Evolutionary conservation across 768 basidiomycete genomes (phyloP).

Genomic region (Mycena galopus): DNA sequence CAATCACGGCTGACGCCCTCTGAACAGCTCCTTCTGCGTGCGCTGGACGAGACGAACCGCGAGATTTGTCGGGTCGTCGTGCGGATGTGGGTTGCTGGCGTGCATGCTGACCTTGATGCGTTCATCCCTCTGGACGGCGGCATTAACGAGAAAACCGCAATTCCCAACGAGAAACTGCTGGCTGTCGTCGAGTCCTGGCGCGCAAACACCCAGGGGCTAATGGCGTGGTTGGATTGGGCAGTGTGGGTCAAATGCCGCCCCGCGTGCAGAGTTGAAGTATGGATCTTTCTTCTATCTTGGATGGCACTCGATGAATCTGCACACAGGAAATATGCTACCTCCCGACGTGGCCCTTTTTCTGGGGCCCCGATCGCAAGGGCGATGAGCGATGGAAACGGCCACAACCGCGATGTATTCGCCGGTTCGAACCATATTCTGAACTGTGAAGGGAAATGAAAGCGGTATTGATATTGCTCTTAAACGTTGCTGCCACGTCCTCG

Average conservation of each 20-base stretch:
- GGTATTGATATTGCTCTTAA: too few species aligned
- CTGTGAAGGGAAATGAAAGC: too few species aligned
- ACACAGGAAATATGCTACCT: constrained; percentile 27
- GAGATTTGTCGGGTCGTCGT: constrained; percentile 30
- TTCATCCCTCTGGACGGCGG: neutral
- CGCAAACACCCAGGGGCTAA: neutral
- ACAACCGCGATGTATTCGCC: constrained; percentile 13
- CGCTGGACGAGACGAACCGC: constrained; percentile 23
- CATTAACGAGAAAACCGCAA: too few species aligned
- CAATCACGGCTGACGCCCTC: constrained; percentile 41
- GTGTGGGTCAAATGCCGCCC: constrained; percentile 35
- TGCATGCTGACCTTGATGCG: constrained; percentile 17
- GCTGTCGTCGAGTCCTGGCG: neutral
- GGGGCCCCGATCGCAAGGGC: neutral
- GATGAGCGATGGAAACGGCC: neutral
- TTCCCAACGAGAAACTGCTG: too few species aligned
- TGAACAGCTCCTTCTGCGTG: constrained; percentile 44
- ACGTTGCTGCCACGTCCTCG: too few species aligned
- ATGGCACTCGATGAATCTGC: neutral
- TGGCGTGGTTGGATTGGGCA: constrained; percentile 33
- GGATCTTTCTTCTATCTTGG: neutral
- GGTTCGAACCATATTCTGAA: constrained; percentile 6
- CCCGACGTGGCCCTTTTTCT: constrained; percentile 27
- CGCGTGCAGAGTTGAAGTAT: constrained; percentile 20
- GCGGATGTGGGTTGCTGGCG: constrained; percentile 30